Evolutionary conservation across 345 rosid genomes (phyloP).

Genomic region (Euphorbia lathyris): DNA sequence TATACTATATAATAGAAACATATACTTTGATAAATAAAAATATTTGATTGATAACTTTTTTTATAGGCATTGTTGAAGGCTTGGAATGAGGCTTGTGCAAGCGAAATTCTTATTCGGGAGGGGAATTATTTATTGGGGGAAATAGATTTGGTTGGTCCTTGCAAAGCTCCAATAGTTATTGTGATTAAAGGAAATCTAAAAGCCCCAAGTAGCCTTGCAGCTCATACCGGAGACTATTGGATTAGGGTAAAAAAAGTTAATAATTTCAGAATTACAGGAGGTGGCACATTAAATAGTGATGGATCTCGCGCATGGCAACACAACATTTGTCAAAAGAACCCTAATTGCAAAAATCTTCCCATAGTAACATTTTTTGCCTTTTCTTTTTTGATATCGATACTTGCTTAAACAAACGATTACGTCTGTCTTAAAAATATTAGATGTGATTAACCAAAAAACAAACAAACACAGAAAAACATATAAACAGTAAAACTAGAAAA

Average conservation of each 20-base stretch:
- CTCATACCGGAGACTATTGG: not conserved
- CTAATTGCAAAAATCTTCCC: not conserved
- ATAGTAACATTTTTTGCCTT: not conserved
- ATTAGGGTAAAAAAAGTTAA: not conserved
- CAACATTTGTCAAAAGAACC: not conserved
- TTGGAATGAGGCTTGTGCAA: not conserved
- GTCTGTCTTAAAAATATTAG: too few species aligned
- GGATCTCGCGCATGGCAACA: not conserved
- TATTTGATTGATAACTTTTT: too few species aligned
- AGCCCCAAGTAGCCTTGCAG: not conserved
- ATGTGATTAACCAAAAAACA: too few species aligned
- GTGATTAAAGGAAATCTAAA: not conserved
- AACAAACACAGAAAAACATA: too few species aligned
- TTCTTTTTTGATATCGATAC: too few species aligned
- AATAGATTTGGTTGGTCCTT: not conserved
- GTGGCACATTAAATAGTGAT: not conserved
- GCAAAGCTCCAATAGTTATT: not conserved
- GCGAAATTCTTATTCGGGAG: not conserved
- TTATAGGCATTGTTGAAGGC: not conserved
- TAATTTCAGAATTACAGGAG: not conserved
- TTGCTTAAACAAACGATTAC: too few species aligned
- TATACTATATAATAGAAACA: too few species aligned
- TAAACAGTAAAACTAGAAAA: too few species aligned
- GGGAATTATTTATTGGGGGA: not conserved
- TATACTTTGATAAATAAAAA: too few species aligned